Evolutionary conservation across 768 basidiomycete genomes (phyloP), one percentile per base, ranked within the genome.

Genomic region (Lentinula lateritia): DNA sequence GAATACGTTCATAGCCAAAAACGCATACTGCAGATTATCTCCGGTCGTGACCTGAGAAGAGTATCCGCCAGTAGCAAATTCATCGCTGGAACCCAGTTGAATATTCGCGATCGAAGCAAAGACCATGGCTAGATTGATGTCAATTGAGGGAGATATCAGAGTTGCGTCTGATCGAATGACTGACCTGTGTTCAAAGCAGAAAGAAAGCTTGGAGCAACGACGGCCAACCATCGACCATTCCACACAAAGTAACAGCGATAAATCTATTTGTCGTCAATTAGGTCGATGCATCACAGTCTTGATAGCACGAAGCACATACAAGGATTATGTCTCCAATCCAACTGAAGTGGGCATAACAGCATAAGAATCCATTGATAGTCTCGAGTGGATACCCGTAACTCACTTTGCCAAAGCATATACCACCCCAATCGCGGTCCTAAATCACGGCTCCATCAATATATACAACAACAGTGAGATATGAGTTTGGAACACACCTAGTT

Each of bases 181-280:
- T 35, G 4, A 38, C 58, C 58, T 35, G 45, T 48, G 32, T 59
- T 59, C 4, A 59, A 10, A n/a, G 46, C 5, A 13, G 58, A 59
- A 36, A 59, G 43, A 28, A 59, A 32, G 16, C 13, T 18, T 0
- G 48, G 58, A 9, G 32, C 58, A 20, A 59, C 32, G 58, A 59
- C 50, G 16, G 45, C 48, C 34, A 38, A 8, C 58, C 58, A 48
- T 50, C 32, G 28, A 23, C 58, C 58, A 34, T 43, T 56, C 58
- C 58, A 59, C 5, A 59, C 58, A 23, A 48, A 48, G 58, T 59
- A 59, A 20, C 58, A 59, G 13, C 58, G 58, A 38, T 59, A 59
- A 10, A 59, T 59, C 58, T 59, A 13, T 16, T 34, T 2, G 10
- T 3, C 5, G 41, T 5, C 13, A 41, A 52, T 32, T 13, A 32